Conservation (phyloP, 2,329 filamentous ascomycete genomes). For the Colletotrichum horii region DNA sequence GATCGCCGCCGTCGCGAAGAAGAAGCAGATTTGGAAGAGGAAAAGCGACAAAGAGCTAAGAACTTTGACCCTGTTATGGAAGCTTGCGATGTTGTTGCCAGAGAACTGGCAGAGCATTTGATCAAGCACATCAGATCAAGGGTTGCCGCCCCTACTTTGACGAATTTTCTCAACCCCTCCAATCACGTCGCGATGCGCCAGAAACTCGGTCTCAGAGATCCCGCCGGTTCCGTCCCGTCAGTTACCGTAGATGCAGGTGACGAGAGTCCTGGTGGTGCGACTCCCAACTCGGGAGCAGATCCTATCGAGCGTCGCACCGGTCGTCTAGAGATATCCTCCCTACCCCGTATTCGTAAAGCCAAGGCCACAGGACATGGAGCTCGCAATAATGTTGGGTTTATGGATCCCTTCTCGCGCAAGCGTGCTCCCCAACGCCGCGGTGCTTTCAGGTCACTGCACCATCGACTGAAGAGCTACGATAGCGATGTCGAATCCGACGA, state of each 20-base stretch:
- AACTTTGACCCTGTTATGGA: slow-evolving; percentile 90
- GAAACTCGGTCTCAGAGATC: slow-evolving; percentile 64
- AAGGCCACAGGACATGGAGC: slow-evolving; percentile 59
- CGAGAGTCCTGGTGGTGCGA: slow-evolving; percentile 67
- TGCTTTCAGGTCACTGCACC: slow-evolving; percentile 80
- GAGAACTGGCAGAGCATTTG: slow-evolving; percentile 85
- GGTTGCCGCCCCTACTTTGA: slow-evolving; percentile 80
- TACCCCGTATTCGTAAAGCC: slow-evolving; percentile 78
- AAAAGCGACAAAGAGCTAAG: slow-evolving; percentile 85
- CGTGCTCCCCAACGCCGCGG: slow-evolving; percentile 63
- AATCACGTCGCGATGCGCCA: slow-evolving; percentile 82
- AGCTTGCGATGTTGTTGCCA: slow-evolving; percentile 78
- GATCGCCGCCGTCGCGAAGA: slow-evolving; percentile 73
- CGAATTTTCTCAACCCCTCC: slow-evolving; percentile 81
- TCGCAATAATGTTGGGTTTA: slow-evolving; percentile 63
- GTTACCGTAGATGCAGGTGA: slow-evolving; percentile 65
- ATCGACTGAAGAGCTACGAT: slow-evolving; percentile 75
- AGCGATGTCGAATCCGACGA: slow-evolving; percentile 91
- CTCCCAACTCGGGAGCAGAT: slow-evolving; percentile 68
- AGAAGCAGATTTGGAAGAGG: slow-evolving; percentile 83
- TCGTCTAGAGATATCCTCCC: slow-evolving; percentile 63
- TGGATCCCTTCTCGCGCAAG: slow-evolving; percentile 69
- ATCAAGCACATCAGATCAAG: slow-evolving; percentile 88
- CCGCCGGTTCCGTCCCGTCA: slow-evolving; percentile 36
- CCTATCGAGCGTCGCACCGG: slow-evolving; percentile 65